Evolutionary conservation across 331 rosid genomes (phyloP).

Genomic region (Pyracantha coccinea): DNA sequence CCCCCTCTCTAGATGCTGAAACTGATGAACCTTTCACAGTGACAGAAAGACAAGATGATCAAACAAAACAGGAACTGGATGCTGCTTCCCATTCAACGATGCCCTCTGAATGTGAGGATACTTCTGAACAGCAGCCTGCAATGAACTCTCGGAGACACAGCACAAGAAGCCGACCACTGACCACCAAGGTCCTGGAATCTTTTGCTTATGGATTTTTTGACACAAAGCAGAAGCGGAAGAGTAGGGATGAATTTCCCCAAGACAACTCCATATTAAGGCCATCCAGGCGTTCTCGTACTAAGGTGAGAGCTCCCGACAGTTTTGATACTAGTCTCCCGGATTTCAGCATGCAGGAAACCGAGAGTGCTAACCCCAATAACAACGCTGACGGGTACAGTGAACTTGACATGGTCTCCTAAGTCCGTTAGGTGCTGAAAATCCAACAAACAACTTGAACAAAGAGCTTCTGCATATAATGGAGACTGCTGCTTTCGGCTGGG

Average conservation of each 20-base stretch:
- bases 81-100: conserved; percentile 15
- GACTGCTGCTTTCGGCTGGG: no score
- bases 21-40: conserved; percentile 30
- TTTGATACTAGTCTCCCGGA: conserved; percentile 28
- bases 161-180: conserved; percentile 81
- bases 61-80: conserved; percentile 27
- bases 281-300: conserved; percentile 33
- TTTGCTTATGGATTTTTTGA: conserved; percentile 74
- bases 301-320: conserved; percentile 30
- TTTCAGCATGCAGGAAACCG: conserved; percentile 29
- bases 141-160: conserved; percentile 49
- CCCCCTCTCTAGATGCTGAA: conserved; percentile 52
- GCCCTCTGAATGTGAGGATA: conserved; percentile 16
- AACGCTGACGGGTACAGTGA: conserved; percentile 27
- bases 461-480: not conserved
- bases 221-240: conserved; percentile 69
- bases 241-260: conserved; percentile 28
- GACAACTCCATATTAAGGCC: conserved; percentile 25
- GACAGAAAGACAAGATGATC: conserved; percentile 24
- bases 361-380: conserved; percentile 20
- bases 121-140: conserved; percentile 38
- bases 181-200: conserved; percentile 76
- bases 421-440: not conserved
- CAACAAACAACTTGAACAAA: not conserved
- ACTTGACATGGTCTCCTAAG: conserved; percentile 20